Base-by-base conservation (phyloP, 202 grass and related monocot species). In the Dendrocalamus latiflorus region DNA sequence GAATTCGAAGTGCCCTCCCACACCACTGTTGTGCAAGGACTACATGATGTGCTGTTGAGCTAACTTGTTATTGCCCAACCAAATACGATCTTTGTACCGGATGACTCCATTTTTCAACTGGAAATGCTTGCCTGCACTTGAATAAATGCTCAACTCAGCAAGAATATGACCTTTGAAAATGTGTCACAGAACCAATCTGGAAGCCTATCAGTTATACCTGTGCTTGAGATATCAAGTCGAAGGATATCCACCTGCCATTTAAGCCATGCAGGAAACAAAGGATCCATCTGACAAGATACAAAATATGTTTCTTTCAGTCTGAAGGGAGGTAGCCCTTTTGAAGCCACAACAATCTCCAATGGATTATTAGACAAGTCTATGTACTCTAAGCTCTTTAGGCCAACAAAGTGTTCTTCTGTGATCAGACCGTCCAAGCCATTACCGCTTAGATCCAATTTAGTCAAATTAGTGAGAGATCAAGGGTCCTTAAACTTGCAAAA, bases 241-340 rank as follows among this genome's bases (percentile, higher is more conserved):
- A 2, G 0, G 9, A 89, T 28, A 25, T 59, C 34, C 1, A 14
- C 30, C 14, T 76, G 58, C 16, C 18, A 37, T 6, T 51, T 50
- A 1, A 91, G 76, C 89, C 89, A 91, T 14, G 43, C 3, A 15
- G 91, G 91, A 34, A 94, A 88, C 1, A 0, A 0, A 12, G 91
- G 89, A 13, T 83, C 88, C 15, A 94, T 6, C 6, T 30, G 8
- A 44, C 80, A 89, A 28, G 36, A 77, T 50, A 24, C 16, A 28
- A 89, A 76, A 42, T 7, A 2, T 6, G 85, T 39, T 8, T 3
- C 0, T 0, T 22, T 0, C 2, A 94, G 28, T 70, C 33, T 87
- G 24, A 84, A 78, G 6, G 76, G 59, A 9, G 83, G 75, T n/a
- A 53, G 8, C 83, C 76, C 78, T 18, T 47, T 11, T 0, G 65